These are phyloP conservation scores for Nephelium lappaceum DNA, from an alignment of 345 rosid species.

Conservation along the genomic window DNA sequence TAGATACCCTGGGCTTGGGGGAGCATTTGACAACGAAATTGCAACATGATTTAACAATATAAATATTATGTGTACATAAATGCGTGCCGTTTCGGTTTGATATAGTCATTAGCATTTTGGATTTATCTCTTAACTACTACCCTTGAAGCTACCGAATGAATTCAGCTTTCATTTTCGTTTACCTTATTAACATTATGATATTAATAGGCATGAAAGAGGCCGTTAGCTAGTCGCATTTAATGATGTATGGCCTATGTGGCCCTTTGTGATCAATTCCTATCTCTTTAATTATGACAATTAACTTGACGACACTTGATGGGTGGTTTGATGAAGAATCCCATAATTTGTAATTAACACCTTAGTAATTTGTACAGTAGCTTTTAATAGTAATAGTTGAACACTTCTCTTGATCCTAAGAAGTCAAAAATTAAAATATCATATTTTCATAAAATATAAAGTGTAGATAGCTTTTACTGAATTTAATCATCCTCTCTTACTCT, in stretches of 20 bases:
- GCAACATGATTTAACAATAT: background rate
- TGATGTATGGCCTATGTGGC: background rate
- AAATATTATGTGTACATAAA: too few relatives aligned
- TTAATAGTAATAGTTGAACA: too few relatives aligned
- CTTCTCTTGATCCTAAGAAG: too few relatives aligned
- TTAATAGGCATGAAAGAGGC: background rate
- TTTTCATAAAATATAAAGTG: too few relatives aligned
- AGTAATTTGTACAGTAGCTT: too few relatives aligned
- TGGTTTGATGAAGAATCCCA: background rate
- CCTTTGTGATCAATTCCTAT: background rate
- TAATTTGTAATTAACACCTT: too few relatives aligned
- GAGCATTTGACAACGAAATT: slow-evolving; percentile 10
- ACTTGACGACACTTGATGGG: background rate
- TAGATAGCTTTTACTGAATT: too few relatives aligned
- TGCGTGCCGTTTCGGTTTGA: slow-evolving; percentile 15
- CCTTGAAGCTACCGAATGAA: slow-evolving; percentile 4
- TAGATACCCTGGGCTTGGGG: background rate
- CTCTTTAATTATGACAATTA: background rate
- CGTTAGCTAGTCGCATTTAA: background rate
- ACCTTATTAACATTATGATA: background rate
- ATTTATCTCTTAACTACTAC: background rate
- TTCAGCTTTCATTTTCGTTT: background rate
- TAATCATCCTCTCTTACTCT: too few relatives aligned
- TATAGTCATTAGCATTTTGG: background rate
- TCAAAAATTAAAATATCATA: too few relatives aligned